Evolutionary conservation across 768 basidiomycete genomes (phyloP).

Genomic region (Lentinus tigrinus): DNA sequence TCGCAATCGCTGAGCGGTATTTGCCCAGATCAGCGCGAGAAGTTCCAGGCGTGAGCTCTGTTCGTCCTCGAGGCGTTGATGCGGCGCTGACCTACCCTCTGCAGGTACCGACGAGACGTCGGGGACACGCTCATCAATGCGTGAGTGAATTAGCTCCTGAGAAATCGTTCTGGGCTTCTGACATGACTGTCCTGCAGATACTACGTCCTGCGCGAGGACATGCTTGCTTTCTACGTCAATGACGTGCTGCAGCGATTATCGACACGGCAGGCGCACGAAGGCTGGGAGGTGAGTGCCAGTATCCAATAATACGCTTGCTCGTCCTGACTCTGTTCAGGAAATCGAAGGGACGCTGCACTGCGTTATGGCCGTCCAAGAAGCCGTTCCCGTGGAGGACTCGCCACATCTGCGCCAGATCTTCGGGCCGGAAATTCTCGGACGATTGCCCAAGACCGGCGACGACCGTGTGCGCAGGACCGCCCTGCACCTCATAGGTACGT

Average conservation of each 20-base stretch:
- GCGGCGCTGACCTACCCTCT: too few species aligned
- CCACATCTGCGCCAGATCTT: conserved; percentile 64
- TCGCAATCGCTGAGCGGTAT: conserved; percentile 7
- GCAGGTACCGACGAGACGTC: conserved; percentile 81
- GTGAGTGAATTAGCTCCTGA: conserved; percentile 40
- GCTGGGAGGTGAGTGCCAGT: conserved; percentile 70
- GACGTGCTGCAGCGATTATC: conserved; percentile 58
- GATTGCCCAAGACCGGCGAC: conserved; percentile 62
- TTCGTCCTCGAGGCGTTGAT: too few species aligned
- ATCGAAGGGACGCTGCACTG: conserved; percentile 87
- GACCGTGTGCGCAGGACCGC: conserved; percentile 72
- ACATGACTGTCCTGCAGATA: conserved; percentile 44
- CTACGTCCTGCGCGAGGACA: conserved; percentile 82
- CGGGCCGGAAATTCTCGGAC: conserved; percentile 65
- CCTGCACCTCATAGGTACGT: conserved; percentile 70
- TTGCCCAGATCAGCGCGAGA: conserved; percentile 67
- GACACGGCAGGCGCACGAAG: conserved; percentile 39
- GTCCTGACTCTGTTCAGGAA: conserved; percentile 45
- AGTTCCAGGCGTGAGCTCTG: conserved; percentile 67
- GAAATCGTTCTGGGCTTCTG: neutral
- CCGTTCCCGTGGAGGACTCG: conserved; percentile 61
- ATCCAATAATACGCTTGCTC: neutral
- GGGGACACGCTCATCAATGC: conserved; percentile 89
- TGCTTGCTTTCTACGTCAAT: conserved; percentile 70
- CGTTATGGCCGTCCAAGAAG: conserved; percentile 85